A percentile compares a stretch with the other conserved stretches of the same genome.
phyloP scores from a whole-genome alignment of 2,329 filamentous ascomycete species.

The Colletotrichum chlorophyti region DNA sequence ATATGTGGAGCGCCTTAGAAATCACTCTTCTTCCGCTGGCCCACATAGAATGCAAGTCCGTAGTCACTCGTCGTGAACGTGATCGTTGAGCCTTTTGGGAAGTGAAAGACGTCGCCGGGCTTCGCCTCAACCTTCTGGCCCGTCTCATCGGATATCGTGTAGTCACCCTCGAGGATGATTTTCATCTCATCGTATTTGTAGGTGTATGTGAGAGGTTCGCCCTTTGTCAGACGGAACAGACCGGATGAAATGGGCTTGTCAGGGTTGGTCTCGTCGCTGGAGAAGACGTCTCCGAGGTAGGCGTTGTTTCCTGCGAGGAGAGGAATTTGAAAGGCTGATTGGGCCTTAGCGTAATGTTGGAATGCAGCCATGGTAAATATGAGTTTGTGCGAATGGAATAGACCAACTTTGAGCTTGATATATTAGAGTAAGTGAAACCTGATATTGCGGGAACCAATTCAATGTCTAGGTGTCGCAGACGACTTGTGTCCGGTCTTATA shows the following conservation, averaged over 20 bases:
- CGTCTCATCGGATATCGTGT: slow-evolving; percentile 68
- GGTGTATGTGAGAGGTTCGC: slow-evolving; percentile 70
- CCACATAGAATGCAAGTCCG: slow-evolving; percentile 65
- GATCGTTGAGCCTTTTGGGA: slow-evolving; percentile 70
- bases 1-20: slow-evolving; percentile 32
- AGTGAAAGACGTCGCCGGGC: slow-evolving; percentile 72
- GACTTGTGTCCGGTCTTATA: too few relatives aligned
- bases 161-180: slow-evolving; percentile 73
- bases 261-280: slow-evolving; percentile 60
- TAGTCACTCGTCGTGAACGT: slow-evolving; percentile 69
- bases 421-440: not conserved
- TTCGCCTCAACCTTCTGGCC: slow-evolving; percentile 64
- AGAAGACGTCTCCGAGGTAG: slow-evolving; percentile 68
- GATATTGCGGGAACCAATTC: not conserved
- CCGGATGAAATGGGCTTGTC: slow-evolving; percentile 68
- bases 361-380: slow-evolving; percentile 45
- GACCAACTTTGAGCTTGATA: not conserved
- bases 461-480: too few relatives aligned
- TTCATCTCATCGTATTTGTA: slow-evolving; percentile 79
- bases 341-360: slow-evolving; percentile 63
- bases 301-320: slow-evolving; percentile 73
- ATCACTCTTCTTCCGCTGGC: slow-evolving; percentile 45
- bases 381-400: not conserved
- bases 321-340: slow-evolving; percentile 67
- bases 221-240: slow-evolving; percentile 73